Evolutionary conservation across 192 early-diverging fungal genomes (phyloP).

Genomic region (Coemansia sp.): DNA sequence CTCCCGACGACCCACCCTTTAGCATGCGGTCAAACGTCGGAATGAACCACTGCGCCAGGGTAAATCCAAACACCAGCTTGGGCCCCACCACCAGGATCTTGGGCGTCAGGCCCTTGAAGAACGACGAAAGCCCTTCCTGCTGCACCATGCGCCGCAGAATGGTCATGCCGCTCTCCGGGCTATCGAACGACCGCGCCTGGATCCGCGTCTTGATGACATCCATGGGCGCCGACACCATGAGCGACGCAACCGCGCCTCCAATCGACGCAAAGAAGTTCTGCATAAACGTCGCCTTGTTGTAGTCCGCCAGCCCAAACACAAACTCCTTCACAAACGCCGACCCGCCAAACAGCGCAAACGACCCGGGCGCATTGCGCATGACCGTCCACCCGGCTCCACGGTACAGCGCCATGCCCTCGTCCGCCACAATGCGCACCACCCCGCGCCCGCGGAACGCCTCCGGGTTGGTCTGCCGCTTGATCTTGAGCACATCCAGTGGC

Average conservation of each 20-base stretch:
- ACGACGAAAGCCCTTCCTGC: slow-evolving; percentile 85
- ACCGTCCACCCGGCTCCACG: slow-evolving; percentile 95
- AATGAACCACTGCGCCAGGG: slow-evolving; percentile 92
- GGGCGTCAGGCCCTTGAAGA: slow-evolving; percentile 94
- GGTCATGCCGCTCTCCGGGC: slow-evolving; percentile 79
- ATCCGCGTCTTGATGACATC: slow-evolving; percentile 99
- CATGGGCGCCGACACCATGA: slow-evolving; percentile 91
- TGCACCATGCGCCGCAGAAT: slow-evolving; percentile 87
- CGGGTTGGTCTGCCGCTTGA: slow-evolving; percentile 95
- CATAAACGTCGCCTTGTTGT: slow-evolving; percentile 94
- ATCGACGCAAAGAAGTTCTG: slow-evolving; percentile 97
- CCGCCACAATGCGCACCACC: slow-evolving; percentile 67
- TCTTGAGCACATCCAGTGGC: slow-evolving; percentile 96
- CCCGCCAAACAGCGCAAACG: slow-evolving; percentile 93
- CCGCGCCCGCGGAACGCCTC: slow-evolving; percentile 81
- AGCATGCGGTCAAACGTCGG: slow-evolving; percentile 54
- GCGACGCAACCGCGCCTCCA: slow-evolving; percentile 89
- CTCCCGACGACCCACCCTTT: slow-evolving; percentile 15
- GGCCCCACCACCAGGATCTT: slow-evolving; percentile 88
- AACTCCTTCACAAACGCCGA: slow-evolving; percentile 92
- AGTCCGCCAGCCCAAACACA: slow-evolving; percentile 84
- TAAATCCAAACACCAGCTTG: slow-evolving; percentile 97
- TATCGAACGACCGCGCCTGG: slow-evolving; percentile 84
- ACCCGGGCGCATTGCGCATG: slow-evolving; percentile 95
- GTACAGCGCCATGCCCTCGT: slow-evolving; percentile 92